These are phyloP conservation scores for Melaleuca quinquenervia DNA, from an alignment of 345 rosid genomes.

Conservation along the genomic window DNA sequence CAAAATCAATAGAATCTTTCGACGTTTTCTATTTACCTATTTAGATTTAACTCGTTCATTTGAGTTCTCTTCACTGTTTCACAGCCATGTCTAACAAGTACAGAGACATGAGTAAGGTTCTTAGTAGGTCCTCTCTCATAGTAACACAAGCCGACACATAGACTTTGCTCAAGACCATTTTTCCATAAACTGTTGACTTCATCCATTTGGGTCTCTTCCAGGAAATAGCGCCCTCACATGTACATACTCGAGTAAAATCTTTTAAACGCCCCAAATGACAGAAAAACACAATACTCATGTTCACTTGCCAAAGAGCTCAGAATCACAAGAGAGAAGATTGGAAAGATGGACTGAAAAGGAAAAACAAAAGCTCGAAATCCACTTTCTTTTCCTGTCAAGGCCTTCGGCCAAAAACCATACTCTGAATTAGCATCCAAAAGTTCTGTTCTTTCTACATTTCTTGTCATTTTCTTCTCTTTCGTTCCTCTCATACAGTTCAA, in stretches of 20 bases:
- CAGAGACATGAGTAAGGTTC: background rate
- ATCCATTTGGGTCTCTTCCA: background rate
- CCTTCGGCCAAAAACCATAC: slow-evolving; percentile 24
- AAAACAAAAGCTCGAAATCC: background rate
- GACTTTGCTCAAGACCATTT: background rate
- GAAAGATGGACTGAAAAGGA: background rate
- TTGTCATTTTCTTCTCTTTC: background rate
- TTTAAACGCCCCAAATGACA: background rate
- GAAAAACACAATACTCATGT: background rate
- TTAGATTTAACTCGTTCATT: background rate
- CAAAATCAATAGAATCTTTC: background rate
- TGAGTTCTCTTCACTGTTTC: background rate
- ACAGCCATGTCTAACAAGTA: background rate
- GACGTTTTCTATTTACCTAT: background rate
- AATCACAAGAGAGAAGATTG: background rate
- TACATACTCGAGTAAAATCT: background rate
- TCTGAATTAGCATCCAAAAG: background rate
- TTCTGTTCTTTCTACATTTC: background rate
- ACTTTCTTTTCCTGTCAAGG: slow-evolving; percentile 6
- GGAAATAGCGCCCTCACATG: background rate
- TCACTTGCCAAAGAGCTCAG: background rate
- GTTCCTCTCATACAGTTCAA: background rate
- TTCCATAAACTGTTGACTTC: background rate
- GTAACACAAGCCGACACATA: background rate
- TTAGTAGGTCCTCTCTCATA: background rate